phyloP scores from a whole-genome alignment of 352 stramenopile species.

The Globisporangium takayamanum region DNA sequence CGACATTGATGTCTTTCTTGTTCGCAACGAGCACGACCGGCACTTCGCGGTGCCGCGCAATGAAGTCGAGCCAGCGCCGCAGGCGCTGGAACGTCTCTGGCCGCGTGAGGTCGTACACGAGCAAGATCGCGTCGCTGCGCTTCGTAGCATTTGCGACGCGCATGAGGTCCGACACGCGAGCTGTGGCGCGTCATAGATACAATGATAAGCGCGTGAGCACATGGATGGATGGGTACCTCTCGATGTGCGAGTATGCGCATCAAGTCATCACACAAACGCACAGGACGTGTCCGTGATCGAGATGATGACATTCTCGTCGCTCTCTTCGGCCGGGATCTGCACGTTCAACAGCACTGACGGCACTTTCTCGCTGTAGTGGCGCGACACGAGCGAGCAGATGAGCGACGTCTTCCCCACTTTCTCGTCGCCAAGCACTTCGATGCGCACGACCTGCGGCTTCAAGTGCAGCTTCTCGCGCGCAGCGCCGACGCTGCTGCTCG shows the following conservation, averaged over 20 bases:
- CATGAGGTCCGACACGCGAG: constrained; percentile 73
- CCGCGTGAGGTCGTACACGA: constrained; percentile 84
- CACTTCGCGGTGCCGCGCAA: constrained; percentile 82
- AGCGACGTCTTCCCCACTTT: constrained; percentile 90
- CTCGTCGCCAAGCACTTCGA: constrained; percentile 86
- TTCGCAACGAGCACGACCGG: constrained; percentile 86
- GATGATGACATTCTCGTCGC: constrained; percentile 86
- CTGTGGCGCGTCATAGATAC: constrained; percentile 12
- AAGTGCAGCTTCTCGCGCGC: constrained; percentile 43
- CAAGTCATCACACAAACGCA: constrained; percentile 19
- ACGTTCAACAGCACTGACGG: constrained; percentile 83
- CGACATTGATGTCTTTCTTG: constrained; percentile 81
- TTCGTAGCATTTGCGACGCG: constrained; percentile 81
- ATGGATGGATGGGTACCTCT: neutral
- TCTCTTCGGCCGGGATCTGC: constrained; percentile 85
- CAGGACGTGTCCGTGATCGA: constrained; percentile 87
- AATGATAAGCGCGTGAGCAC: neutral
- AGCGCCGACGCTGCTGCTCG: neutral
- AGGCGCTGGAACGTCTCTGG: constrained; percentile 82
- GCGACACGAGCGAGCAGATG: constrained; percentile 86
- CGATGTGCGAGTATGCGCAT: neutral
- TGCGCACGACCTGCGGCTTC: constrained; percentile 81
- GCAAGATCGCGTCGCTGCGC: constrained; percentile 77
- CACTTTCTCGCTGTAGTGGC: constrained; percentile 86
- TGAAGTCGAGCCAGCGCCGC: constrained; percentile 80